Percentiles rank a stretch among this genome's conserved stretches.
Evolutionary conservation across 2,329 filamentous ascomycete genomes (phyloP).

Genomic region (Alternaria ventricosa): DNA sequence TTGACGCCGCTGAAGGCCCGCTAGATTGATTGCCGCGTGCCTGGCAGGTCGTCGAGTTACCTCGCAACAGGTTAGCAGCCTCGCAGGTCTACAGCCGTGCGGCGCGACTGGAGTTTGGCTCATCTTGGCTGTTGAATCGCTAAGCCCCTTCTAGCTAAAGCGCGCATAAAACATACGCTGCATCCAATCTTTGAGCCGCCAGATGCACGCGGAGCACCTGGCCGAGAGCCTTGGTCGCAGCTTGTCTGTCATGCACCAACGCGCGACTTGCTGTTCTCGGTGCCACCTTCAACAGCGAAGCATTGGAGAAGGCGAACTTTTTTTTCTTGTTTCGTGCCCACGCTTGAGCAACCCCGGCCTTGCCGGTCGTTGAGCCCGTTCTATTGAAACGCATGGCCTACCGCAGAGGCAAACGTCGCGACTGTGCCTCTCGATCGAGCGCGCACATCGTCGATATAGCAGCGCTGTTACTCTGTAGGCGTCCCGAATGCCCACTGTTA

Average conservation of each 20-base stretch:
- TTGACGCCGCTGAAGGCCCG: constrained; percentile 21
- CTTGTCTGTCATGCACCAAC: constrained; percentile 25
- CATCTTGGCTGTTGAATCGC: constrained; percentile 25
- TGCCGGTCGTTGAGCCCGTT: not conserved
- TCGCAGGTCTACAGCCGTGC: constrained; percentile 20
- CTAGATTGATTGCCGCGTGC: constrained; percentile 17
- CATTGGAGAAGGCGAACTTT: constrained; percentile 3
- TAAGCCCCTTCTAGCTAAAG: constrained; percentile 15
- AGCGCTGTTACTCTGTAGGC: not conserved
- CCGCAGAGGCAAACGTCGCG: not conserved
- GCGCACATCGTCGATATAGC: not conserved
- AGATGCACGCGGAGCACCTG: constrained; percentile 23
- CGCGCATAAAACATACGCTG: constrained; percentile 6
- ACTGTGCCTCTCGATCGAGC: not conserved
- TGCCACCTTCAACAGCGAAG: constrained; percentile 4
- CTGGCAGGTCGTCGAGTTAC: constrained; percentile 15
- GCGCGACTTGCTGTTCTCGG: constrained; percentile 21
- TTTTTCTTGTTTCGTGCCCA: constrained; percentile 3
- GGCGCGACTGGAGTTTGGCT: constrained; percentile 13
- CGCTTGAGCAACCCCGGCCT: not conserved
- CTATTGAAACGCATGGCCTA: not conserved
- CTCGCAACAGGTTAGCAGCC: constrained; percentile 14
- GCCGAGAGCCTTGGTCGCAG: constrained; percentile 24
- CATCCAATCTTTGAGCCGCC: constrained; percentile 5
- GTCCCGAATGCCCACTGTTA: not conserved